A percentile compares a stretch with the other conserved stretches of the same genome.
Evolutionary conservation across 129 eudicot species (phyloP).

Genomic region (Cynara cardunculus): DNA sequence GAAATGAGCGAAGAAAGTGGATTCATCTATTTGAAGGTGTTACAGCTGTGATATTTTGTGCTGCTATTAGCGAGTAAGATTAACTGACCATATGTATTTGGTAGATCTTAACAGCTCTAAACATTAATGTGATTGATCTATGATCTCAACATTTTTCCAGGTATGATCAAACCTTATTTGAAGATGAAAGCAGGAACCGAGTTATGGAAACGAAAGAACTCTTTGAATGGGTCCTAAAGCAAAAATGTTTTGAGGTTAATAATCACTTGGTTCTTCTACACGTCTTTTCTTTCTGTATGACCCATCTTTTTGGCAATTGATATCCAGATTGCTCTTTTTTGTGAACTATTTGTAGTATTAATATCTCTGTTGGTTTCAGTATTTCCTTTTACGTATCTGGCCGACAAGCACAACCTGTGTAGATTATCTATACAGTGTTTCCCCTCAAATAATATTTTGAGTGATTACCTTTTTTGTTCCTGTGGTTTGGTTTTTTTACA

Average conservation of each 20-base stretch:
- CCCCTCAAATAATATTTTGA: background rate
- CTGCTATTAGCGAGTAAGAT: constrained; percentile 97
- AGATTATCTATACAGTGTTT: background rate
- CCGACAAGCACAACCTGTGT: background rate
- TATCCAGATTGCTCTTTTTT: constrained; percentile 8
- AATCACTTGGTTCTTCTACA: background rate
- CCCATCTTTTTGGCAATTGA: background rate
- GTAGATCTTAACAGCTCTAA: constrained; percentile 1
- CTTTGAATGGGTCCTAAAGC: constrained; percentile 94
- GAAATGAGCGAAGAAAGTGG: constrained; percentile 98
- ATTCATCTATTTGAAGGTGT: constrained; percentile 99
- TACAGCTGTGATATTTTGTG: constrained; percentile 93
- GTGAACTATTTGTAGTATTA: background rate
- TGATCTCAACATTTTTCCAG: constrained; percentile 36
- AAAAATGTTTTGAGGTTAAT: constrained; percentile 83
- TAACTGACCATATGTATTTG: constrained; percentile 2
- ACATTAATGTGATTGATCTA: background rate
- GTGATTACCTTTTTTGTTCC: too few relatives aligned
- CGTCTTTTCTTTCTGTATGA: background rate
- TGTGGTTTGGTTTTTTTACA: too few relatives aligned
- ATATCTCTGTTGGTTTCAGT: background rate
- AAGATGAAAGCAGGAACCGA: constrained; percentile 86
- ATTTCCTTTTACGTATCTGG: background rate
- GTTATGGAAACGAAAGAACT: constrained; percentile 93
- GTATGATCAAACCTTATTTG: constrained; percentile 89